These are phyloP conservation scores for Lentinula guzmanii DNA, from an alignment of 768 basidiomycete species.

Conservation along the genomic window DNA sequence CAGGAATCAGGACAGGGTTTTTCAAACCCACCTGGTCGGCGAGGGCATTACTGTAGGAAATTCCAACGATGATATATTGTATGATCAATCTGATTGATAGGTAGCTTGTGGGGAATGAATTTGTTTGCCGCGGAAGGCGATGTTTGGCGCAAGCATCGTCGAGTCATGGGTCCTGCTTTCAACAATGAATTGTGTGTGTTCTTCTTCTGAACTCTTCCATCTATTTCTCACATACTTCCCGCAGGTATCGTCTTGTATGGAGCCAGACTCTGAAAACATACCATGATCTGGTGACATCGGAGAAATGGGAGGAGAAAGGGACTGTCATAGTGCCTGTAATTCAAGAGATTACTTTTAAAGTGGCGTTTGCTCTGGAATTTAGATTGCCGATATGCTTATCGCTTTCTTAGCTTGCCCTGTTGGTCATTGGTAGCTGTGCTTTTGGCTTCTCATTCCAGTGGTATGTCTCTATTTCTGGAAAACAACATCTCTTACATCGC, in stretches of 20 bases:
- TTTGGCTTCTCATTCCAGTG: conserved; percentile 25
- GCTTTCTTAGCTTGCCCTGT: conserved; percentile 29
- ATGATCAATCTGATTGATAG: background rate
- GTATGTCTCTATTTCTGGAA: background rate
- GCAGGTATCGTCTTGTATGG: conserved; percentile 38
- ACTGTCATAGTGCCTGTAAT: conserved; percentile 21
- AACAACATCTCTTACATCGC: background rate
- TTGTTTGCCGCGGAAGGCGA: conserved; percentile 37
- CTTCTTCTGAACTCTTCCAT: background rate
- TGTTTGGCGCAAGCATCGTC: conserved; percentile 39
- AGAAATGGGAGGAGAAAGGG: conserved; percentile 27
- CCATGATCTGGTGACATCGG: conserved; percentile 30
- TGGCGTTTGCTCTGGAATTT: conserved; percentile 1
- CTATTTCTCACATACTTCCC: background rate
- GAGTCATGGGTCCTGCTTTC: conserved; percentile 39
- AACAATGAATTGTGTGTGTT: conserved; percentile 34
- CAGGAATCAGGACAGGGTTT: conserved; percentile 31
- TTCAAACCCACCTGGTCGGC: conserved; percentile 31
- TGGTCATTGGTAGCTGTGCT: conserved; percentile 39
- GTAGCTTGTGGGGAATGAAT: conserved; percentile 37
- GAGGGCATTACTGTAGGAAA: conserved; percentile 24
- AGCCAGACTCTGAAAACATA: conserved; percentile 28
- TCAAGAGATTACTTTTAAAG: conserved; percentile 31
- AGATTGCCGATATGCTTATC: background rate
- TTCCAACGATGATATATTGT: background rate